Conservation (phyloP, 2,329 filamentous ascomycete species). For the Polytolypa hystricis region DNA sequence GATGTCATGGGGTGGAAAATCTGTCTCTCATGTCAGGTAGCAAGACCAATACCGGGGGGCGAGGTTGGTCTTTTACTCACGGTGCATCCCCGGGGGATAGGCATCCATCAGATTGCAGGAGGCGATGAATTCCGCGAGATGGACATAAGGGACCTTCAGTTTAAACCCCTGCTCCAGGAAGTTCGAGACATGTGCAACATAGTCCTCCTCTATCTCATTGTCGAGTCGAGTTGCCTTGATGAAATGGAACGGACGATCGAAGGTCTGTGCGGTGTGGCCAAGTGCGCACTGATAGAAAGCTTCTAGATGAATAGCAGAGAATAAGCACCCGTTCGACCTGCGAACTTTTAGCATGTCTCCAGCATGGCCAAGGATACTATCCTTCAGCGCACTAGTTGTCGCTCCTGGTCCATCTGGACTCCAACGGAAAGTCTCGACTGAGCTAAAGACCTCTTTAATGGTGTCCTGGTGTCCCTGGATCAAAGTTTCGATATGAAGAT, state of each 20-base stretch:
- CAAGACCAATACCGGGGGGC: background rate
- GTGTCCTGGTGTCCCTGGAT: background rate
- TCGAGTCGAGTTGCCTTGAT: background rate
- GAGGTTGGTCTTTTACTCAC: constrained; percentile 9
- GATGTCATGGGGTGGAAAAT: background rate
- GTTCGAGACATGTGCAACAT: background rate
- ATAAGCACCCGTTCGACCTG: background rate
- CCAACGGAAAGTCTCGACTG: background rate
- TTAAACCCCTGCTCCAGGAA: constrained; percentile 3
- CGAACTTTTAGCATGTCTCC: background rate
- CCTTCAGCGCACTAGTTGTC: background rate
- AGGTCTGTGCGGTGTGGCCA: background rate
- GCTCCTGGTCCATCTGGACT: background rate
- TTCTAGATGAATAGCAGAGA: background rate
- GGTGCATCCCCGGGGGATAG: constrained; percentile 15
- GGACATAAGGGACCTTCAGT: constrained; percentile 9
- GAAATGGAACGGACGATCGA: background rate
- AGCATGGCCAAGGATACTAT: background rate
- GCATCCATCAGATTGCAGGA: constrained; percentile 14
- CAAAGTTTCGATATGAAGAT: background rate
- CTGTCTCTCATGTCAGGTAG: constrained; percentile 11
- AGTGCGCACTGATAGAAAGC: background rate
- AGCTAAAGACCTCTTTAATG: background rate
- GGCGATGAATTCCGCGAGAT: constrained; percentile 11
- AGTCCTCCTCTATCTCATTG: background rate